Conservation (phyloP, 805 yeast genomes). For the Wickerhamiella kazuoi region DNA sequence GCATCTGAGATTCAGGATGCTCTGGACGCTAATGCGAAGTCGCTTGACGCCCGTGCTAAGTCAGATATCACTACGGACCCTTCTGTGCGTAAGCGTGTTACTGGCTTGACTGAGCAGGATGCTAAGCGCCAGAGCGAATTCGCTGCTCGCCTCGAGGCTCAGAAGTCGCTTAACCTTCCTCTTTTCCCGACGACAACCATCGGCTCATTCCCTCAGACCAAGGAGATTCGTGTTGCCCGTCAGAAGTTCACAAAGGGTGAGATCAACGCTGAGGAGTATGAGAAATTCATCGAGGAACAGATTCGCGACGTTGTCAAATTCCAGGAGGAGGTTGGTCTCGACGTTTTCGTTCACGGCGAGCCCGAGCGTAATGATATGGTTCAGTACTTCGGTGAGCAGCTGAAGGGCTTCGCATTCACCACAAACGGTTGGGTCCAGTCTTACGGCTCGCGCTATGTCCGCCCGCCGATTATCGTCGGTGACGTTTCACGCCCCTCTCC, state of each 20-base stretch:
- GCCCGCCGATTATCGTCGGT: conserved; percentile 99
- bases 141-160: conserved; percentile 72
- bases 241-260: conserved; percentile 96
- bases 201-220: conserved; percentile 99
- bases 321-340: conserved; percentile 98
- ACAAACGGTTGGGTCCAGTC: conserved; percentile 99
- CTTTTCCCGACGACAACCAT: conserved; percentile 99
- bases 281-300: conserved; percentile 90
- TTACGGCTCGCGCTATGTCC: conserved; percentile 98
- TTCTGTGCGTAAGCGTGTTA: conserved; percentile 74
- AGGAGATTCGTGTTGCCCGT: conserved; percentile 97
- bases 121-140: conserved; percentile 77
- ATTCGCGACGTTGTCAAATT: conserved; percentile 89
- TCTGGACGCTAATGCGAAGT: conserved; percentile 71
- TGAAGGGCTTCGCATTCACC: conserved; percentile 97
- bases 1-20: conserved; percentile 52
- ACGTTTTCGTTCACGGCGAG: conserved; percentile 98
- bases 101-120: conserved; percentile 43
- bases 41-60: conserved; percentile 68
- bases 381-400: conserved; percentile 98
- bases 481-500: conserved; percentile 97
- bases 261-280: conserved; percentile 87
- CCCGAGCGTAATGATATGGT: conserved; percentile 99
- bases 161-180: conserved; percentile 83
- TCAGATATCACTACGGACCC: conserved; percentile 84